These are phyloP conservation scores for Komagataella phaffii DNA, from an alignment of 805 yeast genomes.

Conservation along the genomic window DNA sequence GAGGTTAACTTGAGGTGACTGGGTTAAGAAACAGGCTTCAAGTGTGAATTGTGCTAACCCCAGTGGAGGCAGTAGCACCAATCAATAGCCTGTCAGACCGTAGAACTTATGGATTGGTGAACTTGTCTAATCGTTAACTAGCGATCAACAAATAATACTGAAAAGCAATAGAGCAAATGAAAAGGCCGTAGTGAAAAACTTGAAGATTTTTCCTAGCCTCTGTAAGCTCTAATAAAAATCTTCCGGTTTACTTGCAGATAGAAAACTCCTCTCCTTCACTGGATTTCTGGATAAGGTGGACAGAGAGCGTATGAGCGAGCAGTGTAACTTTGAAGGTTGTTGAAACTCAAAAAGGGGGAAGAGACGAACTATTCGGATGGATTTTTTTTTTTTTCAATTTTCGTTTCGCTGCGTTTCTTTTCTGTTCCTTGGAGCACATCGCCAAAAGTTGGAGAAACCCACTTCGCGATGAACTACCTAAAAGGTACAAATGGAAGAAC, in stretches of 20 bases:
- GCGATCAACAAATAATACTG: background rate
- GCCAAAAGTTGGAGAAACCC: background rate
- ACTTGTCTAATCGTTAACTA: background rate
- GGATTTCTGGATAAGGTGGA: no score
- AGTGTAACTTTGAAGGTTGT: background rate
- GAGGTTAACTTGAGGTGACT: background rate
- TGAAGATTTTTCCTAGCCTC: background rate
- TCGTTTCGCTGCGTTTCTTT: background rate
- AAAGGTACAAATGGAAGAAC: background rate
- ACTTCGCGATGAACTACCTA: background rate
- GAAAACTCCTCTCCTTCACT: background rate
- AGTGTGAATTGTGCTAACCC: background rate
- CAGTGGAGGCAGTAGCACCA: background rate
- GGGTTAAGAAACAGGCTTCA: background rate
- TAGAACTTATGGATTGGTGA: background rate
- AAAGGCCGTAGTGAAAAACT: background rate
- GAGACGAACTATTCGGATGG: background rate
- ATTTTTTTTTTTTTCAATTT: no score
- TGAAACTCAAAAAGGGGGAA: background rate
- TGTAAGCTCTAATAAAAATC: background rate
- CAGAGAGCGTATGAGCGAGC: background rate
- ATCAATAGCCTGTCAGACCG: background rate
- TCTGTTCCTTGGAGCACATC: background rate
- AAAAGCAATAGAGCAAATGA: background rate
- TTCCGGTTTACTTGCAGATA: background rate